These are phyloP conservation scores for Auriculariales sp. DNA, from an alignment of 768 basidiomycete species.

Conservation along the genomic window DNA sequence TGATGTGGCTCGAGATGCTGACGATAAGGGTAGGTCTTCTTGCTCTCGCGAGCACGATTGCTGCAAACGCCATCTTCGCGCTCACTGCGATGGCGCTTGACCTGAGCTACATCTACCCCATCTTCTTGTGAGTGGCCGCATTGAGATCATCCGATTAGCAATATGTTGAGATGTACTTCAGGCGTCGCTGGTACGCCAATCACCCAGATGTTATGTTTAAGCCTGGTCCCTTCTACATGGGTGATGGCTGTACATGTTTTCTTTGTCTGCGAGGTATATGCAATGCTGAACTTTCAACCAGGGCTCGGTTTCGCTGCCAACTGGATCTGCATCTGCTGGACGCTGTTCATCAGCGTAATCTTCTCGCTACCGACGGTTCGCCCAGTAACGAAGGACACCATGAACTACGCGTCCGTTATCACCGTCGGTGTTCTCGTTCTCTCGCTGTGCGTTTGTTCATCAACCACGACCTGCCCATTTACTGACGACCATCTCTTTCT, in stretches of 20 bases:
- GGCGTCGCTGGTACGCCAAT: conserved; percentile 46
- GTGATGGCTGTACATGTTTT: conserved; percentile 28
- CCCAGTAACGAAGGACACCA: conserved; percentile 56
- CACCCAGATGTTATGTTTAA: conserved; percentile 76
- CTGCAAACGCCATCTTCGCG: conserved; percentile 71
- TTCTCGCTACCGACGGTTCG: conserved; percentile 56
- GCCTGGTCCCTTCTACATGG: conserved; percentile 81
- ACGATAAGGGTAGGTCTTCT: conserved; percentile 42
- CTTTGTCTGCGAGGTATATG: not conserved
- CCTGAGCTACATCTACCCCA: conserved; percentile 70
- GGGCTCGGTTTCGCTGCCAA: conserved; percentile 47
- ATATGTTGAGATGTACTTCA: conserved; percentile 5
- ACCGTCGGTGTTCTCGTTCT: conserved; percentile 20
- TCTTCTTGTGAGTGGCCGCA: conserved; percentile 32
- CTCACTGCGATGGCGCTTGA: conserved; percentile 64
- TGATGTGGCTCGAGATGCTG: conserved; percentile 5
- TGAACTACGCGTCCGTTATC: conserved; percentile 70
- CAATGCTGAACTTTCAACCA: not conserved
- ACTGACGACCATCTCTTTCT: conserved; percentile 37
- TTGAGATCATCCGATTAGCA: not conserved
- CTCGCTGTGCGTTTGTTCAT: conserved; percentile 14
- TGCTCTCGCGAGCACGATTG: conserved; percentile 61
- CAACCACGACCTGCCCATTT: conserved; percentile 11
- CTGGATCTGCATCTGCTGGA: conserved; percentile 52
- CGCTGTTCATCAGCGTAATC: conserved; percentile 51